These are phyloP conservation scores for Barnettozyma siamensis DNA, from an alignment of 805 yeast genomes.

Conservation along the genomic window DNA sequence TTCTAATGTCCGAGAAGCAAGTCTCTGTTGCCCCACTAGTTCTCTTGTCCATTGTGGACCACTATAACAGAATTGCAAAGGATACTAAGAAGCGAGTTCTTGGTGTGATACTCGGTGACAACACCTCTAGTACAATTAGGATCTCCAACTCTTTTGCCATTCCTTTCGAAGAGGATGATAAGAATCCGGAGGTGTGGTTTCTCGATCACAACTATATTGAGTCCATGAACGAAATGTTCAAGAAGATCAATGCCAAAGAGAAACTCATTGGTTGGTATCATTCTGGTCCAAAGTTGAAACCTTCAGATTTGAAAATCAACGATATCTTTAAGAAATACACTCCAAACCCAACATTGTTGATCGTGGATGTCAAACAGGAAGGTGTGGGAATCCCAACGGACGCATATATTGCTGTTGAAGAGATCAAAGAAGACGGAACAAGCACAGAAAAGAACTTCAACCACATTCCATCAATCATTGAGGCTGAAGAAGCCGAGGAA, in stretches of 20 bases:
- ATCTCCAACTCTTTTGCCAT: constrained; percentile 94
- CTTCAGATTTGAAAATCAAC: constrained; percentile 86
- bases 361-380: constrained; percentile 84
- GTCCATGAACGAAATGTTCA: constrained; percentile 96
- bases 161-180: constrained; percentile 96
- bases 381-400: constrained; percentile 86
- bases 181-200: constrained; percentile 90
- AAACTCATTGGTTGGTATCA: constrained; percentile 98
- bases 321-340: constrained; percentile 83
- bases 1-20: constrained; percentile 31
- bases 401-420: constrained; percentile 90
- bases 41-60: constrained; percentile 89
- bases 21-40: constrained; percentile 96
- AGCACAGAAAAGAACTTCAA: constrained; percentile 88
- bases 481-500: constrained; percentile 99
- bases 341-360: constrained; percentile 72
- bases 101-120: constrained; percentile 91
- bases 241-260: constrained; percentile 95
- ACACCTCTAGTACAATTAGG: constrained; percentile 42
- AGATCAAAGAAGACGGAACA: constrained; percentile 93
- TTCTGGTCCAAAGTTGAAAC: constrained; percentile 87
- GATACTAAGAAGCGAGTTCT: constrained; percentile 76
- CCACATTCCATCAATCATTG: constrained; percentile 87
- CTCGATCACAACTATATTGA: constrained; percentile 95
- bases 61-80: constrained; percentile 81